Evolutionary conservation across 805 yeast species (phyloP), one percentile per base, ranked within the genome.

Genomic region (Candida ovalis): DNA sequence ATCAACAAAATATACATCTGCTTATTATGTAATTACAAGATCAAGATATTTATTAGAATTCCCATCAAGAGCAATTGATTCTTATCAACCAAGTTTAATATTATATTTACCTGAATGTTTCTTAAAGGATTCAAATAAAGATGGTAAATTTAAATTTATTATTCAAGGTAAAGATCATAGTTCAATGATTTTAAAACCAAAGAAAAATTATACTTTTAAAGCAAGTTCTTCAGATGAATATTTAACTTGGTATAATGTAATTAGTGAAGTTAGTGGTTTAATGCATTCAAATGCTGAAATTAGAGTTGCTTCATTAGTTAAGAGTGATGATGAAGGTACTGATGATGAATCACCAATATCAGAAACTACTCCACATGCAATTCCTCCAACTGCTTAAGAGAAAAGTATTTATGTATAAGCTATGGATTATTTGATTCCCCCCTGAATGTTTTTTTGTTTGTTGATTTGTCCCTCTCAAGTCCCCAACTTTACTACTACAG

Each of bases 11-110:
- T 77, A 71, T 59, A 63, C 64, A 45, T 62, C 77, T 9, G 71
- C 68, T 54, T 78, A 71, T 58, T 78, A 70, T 55, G 81, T 74
- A 36, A 62, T 78, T 39, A 71, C 81, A 5, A 74, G 72, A 27
- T 55, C 78, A 1, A 66, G 72, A 21, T 75, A 66, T 56, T 55
- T 78, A 21, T 71, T 72, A 51, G 78, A 75, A 52, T 77, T 74
- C 61, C 73, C 72, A 49, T 66, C 77, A 13, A 67, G 71, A 47
- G 73, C 77, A 23, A 54, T 63, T 40, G 79, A 75, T 50, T 63
- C 76, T 6, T 52, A 52, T 18, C 66, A 67, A n/a, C 82, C 82
- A 15, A 72, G 72, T 22, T 55, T 74, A 39, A 68, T 74, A 17
- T 54, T 78, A 5, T 76, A 68, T 48, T 57, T 78, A 33, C 82